Conservation (phyloP, 345 rosid genomes). For the Eucalyptus pauciflora region DNA sequence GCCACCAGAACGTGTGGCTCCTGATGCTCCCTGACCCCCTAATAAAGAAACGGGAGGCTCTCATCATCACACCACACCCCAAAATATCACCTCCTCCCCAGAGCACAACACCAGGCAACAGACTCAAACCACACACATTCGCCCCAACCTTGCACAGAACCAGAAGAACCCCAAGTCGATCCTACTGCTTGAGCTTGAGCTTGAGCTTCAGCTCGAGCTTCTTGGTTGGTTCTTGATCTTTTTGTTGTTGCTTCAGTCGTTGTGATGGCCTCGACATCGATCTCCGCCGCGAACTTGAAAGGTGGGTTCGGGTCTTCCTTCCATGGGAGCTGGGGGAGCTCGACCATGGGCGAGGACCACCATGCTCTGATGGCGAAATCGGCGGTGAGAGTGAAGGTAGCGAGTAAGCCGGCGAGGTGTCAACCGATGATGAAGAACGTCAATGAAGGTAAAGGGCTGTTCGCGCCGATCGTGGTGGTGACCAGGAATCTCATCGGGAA, state of each 20-base stretch:
- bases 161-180: neutral
- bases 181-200: neutral
- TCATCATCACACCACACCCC: neutral
- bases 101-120: neutral
- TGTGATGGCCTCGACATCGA: conserved; percentile 25
- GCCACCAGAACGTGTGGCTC: conserved; percentile 29
- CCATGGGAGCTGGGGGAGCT: conserved; percentile 45
- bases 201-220: neutral
- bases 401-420: conserved; percentile 23
- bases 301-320: conserved; percentile 26
- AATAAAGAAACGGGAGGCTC: conserved; percentile 10
- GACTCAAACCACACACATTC: neutral
- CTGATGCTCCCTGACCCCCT: neutral
- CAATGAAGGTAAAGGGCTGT: conserved; percentile 92
- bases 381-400: conserved; percentile 21
- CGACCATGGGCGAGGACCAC: conserved; percentile 40
- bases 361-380: conserved; percentile 15
- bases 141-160: neutral
- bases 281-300: conserved; percentile 37
- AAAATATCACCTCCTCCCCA: neutral
- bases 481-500: conserved; percentile 67
- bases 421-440: conserved; percentile 78
- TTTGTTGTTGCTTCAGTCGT: neutral
- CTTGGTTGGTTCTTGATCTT: neutral
- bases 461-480: conserved; percentile 72